Percentiles rank a stretch among this genome's conserved stretches.
Evolutionary conservation across 495 filamentous ascomycete genomes (phyloP).

Genomic region (Aspergillus ostianus): DNA sequence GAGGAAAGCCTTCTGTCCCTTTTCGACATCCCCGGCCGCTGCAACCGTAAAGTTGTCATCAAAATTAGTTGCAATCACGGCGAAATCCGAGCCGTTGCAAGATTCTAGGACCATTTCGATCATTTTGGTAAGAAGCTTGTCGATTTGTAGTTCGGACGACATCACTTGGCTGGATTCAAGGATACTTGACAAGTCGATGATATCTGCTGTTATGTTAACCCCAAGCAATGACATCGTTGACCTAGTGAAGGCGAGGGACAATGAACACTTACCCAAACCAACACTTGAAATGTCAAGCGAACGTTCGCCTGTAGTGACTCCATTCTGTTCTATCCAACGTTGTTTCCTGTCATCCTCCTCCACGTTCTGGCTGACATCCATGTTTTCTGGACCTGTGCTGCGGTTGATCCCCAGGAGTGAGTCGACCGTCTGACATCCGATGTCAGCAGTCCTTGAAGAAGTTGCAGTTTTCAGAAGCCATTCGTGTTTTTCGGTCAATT

Average conservation of each 20-base stretch:
- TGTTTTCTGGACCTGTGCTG: conserved; percentile 55
- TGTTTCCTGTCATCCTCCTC: conserved; percentile 63
- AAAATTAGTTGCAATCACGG: conserved; percentile 74
- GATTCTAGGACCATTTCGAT: conserved; percentile 86
- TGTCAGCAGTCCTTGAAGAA: conserved; percentile 61
- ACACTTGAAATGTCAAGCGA: conserved; percentile 46
- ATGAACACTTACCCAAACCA: conserved; percentile 34
- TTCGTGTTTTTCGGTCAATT: conserved; percentile 68
- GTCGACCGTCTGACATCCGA: conserved; percentile 69
- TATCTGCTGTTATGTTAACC: conserved; percentile 49
- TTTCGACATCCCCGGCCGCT: conserved; percentile 68
- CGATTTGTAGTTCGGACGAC: conserved; percentile 82
- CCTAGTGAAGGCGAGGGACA: not conserved
- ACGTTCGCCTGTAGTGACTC: conserved; percentile 30
- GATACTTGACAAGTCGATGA: conserved; percentile 84
- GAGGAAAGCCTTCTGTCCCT: conserved; percentile 53
- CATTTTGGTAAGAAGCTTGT: conserved; percentile 83
- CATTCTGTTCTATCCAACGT: conserved; percentile 73
- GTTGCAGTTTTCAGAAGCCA: conserved; percentile 68
- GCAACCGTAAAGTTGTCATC: conserved; percentile 74
- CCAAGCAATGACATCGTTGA: conserved; percentile 26
- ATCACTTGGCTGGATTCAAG: conserved; percentile 87
- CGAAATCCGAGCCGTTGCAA: conserved; percentile 76
- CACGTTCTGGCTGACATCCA: conserved; percentile 34
- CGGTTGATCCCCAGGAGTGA: conserved; percentile 47